Conservation (phyloP, 306 rosid genomes). For the Castanea sativa region DNA sequence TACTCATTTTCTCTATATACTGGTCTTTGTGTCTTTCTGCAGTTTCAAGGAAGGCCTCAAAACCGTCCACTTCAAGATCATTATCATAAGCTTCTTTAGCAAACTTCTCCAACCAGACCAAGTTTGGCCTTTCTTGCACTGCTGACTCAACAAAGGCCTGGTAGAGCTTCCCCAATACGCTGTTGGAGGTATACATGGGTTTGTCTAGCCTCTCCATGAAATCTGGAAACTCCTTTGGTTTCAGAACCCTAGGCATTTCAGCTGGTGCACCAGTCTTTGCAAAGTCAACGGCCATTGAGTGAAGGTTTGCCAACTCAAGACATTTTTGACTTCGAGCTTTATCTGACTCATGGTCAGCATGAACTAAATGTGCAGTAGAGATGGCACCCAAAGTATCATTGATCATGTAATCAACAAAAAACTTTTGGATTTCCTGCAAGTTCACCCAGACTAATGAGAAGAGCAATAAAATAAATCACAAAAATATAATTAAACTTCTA, state of each 20-base stretch:
- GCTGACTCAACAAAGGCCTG: slow-evolving; percentile 40
- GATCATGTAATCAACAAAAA: slow-evolving; percentile 92
- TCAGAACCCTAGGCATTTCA: slow-evolving; percentile 72
- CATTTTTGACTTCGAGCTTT: slow-evolving; percentile 74
- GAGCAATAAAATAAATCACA: slow-evolving; percentile 10
- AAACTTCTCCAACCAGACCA: slow-evolving; percentile 46
- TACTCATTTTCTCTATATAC: slow-evolving; percentile 60
- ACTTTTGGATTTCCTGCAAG: slow-evolving; percentile 82
- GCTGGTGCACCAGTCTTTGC: slow-evolving; percentile 98
- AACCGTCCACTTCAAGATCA: slow-evolving; percentile 67
- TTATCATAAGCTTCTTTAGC: slow-evolving; percentile 54
- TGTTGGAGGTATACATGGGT: slow-evolving; percentile 66
- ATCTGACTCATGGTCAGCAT: slow-evolving; percentile 71
- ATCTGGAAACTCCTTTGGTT: slow-evolving; percentile 81
- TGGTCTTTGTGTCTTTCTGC: slow-evolving; percentile 58
- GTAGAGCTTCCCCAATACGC: slow-evolving; percentile 77
- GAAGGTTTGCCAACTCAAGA: slow-evolving; percentile 71
- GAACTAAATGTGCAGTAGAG: slow-evolving; percentile 92
- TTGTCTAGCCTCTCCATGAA: slow-evolving; percentile 85
- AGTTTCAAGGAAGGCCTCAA: slow-evolving; percentile 46
- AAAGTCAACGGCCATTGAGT: slow-evolving; percentile 96
- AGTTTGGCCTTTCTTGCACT: slow-evolving; percentile 27
- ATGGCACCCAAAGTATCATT: slow-evolving; percentile 90
- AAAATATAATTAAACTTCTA: background rate
- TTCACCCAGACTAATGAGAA: slow-evolving; percentile 9